Evolutionary conservation across 306 rosid species (phyloP).

Genomic region (Fagus crenata): DNA sequence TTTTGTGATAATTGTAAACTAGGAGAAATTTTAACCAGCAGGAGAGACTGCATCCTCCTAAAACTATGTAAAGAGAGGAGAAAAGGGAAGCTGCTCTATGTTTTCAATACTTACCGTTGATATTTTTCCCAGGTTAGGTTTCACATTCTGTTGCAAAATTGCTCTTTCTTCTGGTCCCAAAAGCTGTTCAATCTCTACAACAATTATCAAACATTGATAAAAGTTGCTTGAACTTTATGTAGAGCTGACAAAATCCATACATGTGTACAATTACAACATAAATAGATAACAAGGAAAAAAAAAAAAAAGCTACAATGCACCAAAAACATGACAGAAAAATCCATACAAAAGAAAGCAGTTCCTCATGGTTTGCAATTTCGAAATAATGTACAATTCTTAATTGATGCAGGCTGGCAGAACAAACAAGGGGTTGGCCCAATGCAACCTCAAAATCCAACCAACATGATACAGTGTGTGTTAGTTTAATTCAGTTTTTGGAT

Average conservation of each 20-base stretch:
- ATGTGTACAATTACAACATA: background rate
- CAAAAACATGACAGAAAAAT: background rate
- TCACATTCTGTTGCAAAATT: constrained; percentile 59
- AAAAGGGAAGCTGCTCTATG: background rate
- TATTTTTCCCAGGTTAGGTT: constrained; percentile 61
- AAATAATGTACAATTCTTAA: background rate
- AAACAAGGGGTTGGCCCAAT: background rate
- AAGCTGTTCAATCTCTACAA: constrained; percentile 79
- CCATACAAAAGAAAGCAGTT: background rate
- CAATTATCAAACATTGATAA: constrained; percentile 18
- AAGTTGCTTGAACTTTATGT: constrained; percentile 6
- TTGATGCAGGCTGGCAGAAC: background rate
- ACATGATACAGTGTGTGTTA: background rate
- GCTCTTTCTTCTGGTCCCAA: constrained; percentile 74
- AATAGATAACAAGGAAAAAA: background rate
- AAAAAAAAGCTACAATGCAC: background rate
- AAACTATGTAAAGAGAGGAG: background rate
- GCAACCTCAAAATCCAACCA: background rate
- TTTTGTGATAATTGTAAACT: too few relatives aligned
- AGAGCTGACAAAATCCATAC: background rate
- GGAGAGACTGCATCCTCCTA: background rate
- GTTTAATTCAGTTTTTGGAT: background rate
- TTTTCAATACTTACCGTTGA: constrained; percentile 54
- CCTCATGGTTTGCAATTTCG: background rate
- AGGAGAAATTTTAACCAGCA: too few relatives aligned